Conservation (phyloP, 306 rosid genomes). For the Hylodesmum podocarpum region DNA sequence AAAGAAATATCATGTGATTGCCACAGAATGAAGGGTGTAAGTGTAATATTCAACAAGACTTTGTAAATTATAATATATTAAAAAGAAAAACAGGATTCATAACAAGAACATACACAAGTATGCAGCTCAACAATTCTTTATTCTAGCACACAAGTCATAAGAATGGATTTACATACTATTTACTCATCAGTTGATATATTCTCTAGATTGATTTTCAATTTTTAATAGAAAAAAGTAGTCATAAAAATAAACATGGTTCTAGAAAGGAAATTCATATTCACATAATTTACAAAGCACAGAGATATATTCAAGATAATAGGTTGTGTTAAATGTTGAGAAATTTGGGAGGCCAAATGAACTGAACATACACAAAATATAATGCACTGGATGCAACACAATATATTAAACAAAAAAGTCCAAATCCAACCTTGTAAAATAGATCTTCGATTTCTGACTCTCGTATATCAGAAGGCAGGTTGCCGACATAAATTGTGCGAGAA, state of each 20-base stretch:
- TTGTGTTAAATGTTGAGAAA: background rate
- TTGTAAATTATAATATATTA: background rate
- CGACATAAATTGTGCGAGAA: slow-evolving; percentile 99
- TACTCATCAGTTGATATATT: background rate
- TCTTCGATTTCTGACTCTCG: slow-evolving; percentile 92
- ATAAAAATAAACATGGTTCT: background rate
- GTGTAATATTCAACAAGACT: background rate
- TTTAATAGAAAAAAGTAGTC: background rate
- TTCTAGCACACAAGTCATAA: background rate
- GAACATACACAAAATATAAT: background rate
- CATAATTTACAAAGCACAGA: background rate
- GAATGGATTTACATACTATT: background rate
- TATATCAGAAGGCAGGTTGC: slow-evolving; percentile 94
- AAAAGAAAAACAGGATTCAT: background rate
- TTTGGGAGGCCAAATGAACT: background rate
- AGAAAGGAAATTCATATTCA: slow-evolving; percentile 1
- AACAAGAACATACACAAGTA: background rate
- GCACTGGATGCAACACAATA: background rate
- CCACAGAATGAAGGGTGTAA: background rate
- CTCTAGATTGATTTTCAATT: background rate
- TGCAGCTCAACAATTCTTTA: background rate
- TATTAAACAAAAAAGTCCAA: background rate
- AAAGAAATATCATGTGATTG: background rate
- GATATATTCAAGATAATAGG: background rate
- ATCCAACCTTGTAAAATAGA: slow-evolving; percentile 81